phyloP scores from a whole-genome alignment of 129 eudicot species.

The Helichrysum umbraculigerum region DNA sequence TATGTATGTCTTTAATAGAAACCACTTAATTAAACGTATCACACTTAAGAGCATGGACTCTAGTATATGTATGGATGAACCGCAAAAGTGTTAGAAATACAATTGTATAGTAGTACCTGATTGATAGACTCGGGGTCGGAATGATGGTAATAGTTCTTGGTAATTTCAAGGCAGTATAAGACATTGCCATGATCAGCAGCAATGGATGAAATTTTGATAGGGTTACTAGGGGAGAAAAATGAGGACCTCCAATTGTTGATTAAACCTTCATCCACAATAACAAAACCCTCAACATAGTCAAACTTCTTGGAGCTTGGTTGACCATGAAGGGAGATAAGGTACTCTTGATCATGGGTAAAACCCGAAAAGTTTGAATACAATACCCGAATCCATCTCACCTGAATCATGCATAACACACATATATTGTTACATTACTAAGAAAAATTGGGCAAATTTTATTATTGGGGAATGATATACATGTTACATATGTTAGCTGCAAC shows the following conservation, averaged over 20 bases:
- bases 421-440: neutral
- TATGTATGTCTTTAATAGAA: too few relatives aligned
- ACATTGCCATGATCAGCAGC: conserved; percentile 44
- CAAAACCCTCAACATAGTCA: conserved; percentile 85
- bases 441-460: neutral
- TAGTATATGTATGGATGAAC: too few relatives aligned
- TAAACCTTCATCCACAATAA: conserved; percentile 68
- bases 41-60: too few relatives aligned
- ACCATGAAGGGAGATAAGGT: conserved; percentile 67
- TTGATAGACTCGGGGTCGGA: conserved; percentile 41
- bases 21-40: too few relatives aligned
- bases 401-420: neutral
- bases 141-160: conserved; percentile 56
- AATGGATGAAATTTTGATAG: conserved; percentile 57
- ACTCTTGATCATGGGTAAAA: conserved; percentile 85
- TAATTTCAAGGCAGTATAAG: conserved; percentile 67
- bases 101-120: conserved; percentile 38
- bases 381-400: conserved; percentile 98
- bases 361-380: conserved; percentile 71
- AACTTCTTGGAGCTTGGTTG: conserved; percentile 49
- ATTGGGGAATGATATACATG: too few relatives aligned
- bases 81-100: too few relatives aligned
- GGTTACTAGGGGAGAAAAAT: conserved; percentile 65
- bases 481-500: too few relatives aligned
- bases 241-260: conserved; percentile 82